These are phyloP conservation scores for Papiliotrema fonsecae DNA, from an alignment of 1,284 basidiomycete species.

Conservation along the genomic window DNA sequence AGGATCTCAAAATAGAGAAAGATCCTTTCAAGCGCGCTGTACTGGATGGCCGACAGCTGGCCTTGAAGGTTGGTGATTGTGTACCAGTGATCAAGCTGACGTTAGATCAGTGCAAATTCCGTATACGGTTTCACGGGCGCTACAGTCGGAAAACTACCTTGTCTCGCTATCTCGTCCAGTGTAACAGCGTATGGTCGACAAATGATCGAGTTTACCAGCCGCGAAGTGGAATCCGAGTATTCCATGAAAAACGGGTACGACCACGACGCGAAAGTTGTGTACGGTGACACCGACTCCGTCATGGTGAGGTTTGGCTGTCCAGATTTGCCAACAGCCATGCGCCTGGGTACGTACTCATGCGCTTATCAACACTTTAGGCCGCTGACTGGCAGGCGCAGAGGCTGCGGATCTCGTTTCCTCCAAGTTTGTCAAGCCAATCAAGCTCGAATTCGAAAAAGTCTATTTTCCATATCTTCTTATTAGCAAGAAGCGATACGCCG, in stretches of 20 bases:
- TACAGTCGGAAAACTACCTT: constrained; percentile 89
- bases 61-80: constrained; percentile 77
- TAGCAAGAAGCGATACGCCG: constrained; percentile 95
- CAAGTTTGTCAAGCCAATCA: constrained; percentile 91
- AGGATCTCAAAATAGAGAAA: constrained; percentile 87
- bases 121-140: constrained; percentile 97
- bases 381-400: constrained; percentile 63
- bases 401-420: constrained; percentile 88
- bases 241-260: constrained; percentile 76
- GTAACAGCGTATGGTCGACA: constrained; percentile 89
- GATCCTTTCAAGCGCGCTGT: constrained; percentile 94
- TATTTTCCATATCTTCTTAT: constrained; percentile 96
- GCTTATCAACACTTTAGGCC: background rate
- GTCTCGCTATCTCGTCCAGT: constrained; percentile 87
- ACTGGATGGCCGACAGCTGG: constrained; percentile 87
- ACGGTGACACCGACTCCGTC: constrained; percentile 96
- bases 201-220: constrained; percentile 94
- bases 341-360: constrained; percentile 70
- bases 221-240: constrained; percentile 83
- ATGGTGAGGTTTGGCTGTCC: constrained; percentile 92
- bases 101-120: constrained; percentile 89
- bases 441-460: constrained; percentile 96
- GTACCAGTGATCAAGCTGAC: constrained; percentile 2
- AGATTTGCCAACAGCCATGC: constrained; percentile 80
- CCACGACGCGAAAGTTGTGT: constrained; percentile 86